Conservation (phyloP, 768 basidiomycete genomes). For the Suillus placidus region DNA sequence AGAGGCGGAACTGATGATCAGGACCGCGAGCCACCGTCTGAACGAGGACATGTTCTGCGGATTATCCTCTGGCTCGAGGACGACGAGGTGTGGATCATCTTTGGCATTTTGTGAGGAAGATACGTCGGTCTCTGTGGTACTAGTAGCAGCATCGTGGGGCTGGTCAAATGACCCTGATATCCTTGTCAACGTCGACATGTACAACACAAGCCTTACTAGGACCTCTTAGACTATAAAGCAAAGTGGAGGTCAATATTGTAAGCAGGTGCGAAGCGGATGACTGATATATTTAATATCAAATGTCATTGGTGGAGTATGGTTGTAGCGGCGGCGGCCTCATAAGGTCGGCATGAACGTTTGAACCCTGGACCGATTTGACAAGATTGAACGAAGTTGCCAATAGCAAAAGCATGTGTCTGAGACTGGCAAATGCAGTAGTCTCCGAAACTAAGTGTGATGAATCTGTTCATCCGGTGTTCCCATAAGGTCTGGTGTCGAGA, state of each 20-base stretch:
- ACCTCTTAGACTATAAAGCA: background rate
- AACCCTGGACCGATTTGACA: background rate
- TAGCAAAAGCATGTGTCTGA: background rate
- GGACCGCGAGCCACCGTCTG: constrained; percentile 52
- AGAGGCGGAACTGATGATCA: constrained; percentile 48
- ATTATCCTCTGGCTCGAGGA: constrained; percentile 44
- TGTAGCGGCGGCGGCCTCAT: background rate
- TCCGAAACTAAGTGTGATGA: background rate
- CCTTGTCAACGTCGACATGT: constrained; percentile 12
- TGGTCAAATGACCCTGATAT: constrained; percentile 11
- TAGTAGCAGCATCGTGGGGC: constrained; percentile 15
- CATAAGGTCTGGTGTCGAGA: background rate
- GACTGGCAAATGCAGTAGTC: background rate
- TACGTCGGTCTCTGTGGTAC: constrained; percentile 7
- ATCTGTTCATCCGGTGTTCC: background rate
- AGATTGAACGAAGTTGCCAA: background rate
- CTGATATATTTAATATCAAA: background rate
- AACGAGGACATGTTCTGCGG: constrained; percentile 43
- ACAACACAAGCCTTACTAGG: background rate
- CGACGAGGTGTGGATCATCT: constrained; percentile 31
- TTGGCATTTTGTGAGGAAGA: constrained; percentile 9
- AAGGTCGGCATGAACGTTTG: background rate
- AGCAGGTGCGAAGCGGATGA: background rate
- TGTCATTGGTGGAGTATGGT: background rate
- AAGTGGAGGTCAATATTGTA: background rate